Evolutionary conservation across 2,329 filamentous ascomycete species (phyloP).

Genomic region (Proliferodiscus dingleyae): DNA sequence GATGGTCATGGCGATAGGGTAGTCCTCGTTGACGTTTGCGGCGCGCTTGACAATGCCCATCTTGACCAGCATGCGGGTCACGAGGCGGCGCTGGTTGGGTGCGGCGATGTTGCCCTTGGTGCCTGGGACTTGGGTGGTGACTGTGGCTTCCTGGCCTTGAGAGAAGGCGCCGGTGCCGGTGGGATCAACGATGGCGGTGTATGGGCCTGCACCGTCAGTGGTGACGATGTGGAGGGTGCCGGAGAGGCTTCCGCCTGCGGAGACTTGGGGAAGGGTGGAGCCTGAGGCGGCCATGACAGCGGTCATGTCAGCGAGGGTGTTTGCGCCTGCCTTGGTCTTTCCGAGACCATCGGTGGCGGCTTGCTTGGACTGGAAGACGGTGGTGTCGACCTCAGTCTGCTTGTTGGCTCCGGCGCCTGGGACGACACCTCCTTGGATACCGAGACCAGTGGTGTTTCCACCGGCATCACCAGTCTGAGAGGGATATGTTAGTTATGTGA

Average conservation of each 20-base stretch:
- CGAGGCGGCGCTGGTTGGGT: slow-evolving; percentile 23
- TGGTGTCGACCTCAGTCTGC: slow-evolving; percentile 42
- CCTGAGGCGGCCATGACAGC: slow-evolving; percentile 54
- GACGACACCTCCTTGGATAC: slow-evolving; percentile 38
- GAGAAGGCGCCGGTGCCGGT: slow-evolving; percentile 48
- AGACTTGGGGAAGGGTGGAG: slow-evolving; percentile 52
- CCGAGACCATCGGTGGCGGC: slow-evolving; percentile 48
- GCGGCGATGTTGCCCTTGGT: slow-evolving; percentile 33
- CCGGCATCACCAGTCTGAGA: slow-evolving; percentile 34
- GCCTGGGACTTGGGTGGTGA: slow-evolving; percentile 50
- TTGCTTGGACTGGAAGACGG: slow-evolving; percentile 48
- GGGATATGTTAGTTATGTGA: slow-evolving; percentile 7
- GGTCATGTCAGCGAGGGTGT: slow-evolving; percentile 53
- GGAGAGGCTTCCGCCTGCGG: slow-evolving; percentile 50
- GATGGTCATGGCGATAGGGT: slow-evolving; percentile 37
- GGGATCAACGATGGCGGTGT: slow-evolving; percentile 56
- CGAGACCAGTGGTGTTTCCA: slow-evolving; percentile 40
- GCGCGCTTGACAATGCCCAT: slow-evolving; percentile 30
- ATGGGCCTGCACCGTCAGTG: slow-evolving; percentile 54
- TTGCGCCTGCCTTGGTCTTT: slow-evolving; percentile 51
- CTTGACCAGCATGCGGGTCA: slow-evolving; percentile 24
- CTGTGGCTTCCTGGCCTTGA: slow-evolving; percentile 48
- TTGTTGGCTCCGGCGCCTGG: slow-evolving; percentile 38
- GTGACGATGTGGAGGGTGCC: slow-evolving; percentile 68
- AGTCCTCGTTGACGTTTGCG: slow-evolving; percentile 35